phyloP scores from a whole-genome alignment of 768 basidiomycete species.

The Boletus pseudopeckii region DNA sequence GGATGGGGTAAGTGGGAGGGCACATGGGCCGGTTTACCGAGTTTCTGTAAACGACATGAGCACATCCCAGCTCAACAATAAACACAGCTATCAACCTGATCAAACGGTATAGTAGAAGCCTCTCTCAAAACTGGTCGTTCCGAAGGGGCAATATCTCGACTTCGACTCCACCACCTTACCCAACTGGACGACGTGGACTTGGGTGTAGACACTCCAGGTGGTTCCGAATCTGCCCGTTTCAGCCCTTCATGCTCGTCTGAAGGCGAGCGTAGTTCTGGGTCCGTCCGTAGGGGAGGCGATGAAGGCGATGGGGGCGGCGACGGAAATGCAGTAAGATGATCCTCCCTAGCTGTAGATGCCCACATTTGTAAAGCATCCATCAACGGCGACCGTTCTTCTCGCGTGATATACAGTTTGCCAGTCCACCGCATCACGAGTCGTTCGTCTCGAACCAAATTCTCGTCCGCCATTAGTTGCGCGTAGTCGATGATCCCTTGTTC shows the following conservation, averaged over 20 bases:
- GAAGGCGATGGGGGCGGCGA: conserved; percentile 6
- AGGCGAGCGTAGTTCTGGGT: conserved; percentile 25
- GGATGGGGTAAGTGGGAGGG: conserved; percentile 5
- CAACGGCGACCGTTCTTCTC: conserved; percentile 67
- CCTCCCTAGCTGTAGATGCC: conserved; percentile 33
- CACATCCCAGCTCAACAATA: neutral
- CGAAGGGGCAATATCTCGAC: conserved; percentile 35
- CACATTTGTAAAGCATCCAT: conserved; percentile 72
- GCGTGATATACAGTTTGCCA: conserved; percentile 73
- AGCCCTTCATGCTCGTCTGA: conserved; percentile 25
- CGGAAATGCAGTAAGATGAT: conserved; percentile 16
- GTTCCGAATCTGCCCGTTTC: conserved; percentile 38
- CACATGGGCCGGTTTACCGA: neutral
- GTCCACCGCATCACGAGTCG: conserved; percentile 74
- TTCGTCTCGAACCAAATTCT: conserved; percentile 55
- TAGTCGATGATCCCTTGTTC: conserved; percentile 62
- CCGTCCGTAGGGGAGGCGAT: conserved; percentile 19
- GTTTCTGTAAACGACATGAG: conserved; percentile 15
- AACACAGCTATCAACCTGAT: conserved; percentile 16
- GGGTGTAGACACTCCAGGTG: conserved; percentile 34
- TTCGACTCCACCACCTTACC: conserved; percentile 82
- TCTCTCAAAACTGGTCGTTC: conserved; percentile 25
- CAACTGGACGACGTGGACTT: conserved; percentile 63
- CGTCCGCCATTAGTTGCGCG: conserved; percentile 61
- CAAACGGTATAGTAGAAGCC: conserved; percentile 22